phyloP scores from a whole-genome alignment of 371 early-diverging fungal genomes.

The Syncephalastrum monosporum region DNA sequence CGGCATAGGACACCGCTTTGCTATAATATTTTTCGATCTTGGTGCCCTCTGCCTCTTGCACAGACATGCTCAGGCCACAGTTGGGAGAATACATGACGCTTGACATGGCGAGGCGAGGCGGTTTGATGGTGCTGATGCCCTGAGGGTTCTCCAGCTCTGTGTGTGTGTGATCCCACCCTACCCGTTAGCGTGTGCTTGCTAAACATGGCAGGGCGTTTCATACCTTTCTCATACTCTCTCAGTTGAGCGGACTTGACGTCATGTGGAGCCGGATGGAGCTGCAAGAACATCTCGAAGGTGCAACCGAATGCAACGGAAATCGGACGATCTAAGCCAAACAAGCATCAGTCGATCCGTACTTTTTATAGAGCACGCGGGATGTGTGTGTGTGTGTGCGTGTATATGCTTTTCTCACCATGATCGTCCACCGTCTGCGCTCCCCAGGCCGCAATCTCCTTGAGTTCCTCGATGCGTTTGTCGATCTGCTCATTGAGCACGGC shows the following conservation, averaged over 20 bases:
- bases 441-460: conserved; percentile 20
- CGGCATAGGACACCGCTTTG: conserved; percentile 59
- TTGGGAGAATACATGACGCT: conserved; percentile 59
- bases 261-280: conserved; percentile 50
- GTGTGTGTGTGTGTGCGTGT: not conserved
- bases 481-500: conserved; percentile 31
- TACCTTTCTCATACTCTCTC: conserved; percentile 59
- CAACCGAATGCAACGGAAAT: conserved; percentile 44
- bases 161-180: not conserved
- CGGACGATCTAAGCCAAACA: conserved; percentile 26
- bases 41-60: conserved; percentile 46
- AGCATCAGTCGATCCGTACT: not conserved
- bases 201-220: not conserved
- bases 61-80: conserved; percentile 47
- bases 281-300: conserved; percentile 58
- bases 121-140: conserved; percentile 49
- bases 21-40: conserved; percentile 54
- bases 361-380: not conserved
- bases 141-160: conserved; percentile 52
- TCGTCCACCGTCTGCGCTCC: conserved; percentile 15
- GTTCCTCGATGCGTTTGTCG: conserved; percentile 34
- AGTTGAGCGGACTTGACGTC: conserved; percentile 42
- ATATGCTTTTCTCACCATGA: conserved; percentile 1
- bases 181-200: not conserved
- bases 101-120: conserved; percentile 50